These are phyloP conservation scores for Fusarium haematococcum DNA, from an alignment of 2,329 filamentous ascomycete species.

Conservation along the genomic window DNA sequence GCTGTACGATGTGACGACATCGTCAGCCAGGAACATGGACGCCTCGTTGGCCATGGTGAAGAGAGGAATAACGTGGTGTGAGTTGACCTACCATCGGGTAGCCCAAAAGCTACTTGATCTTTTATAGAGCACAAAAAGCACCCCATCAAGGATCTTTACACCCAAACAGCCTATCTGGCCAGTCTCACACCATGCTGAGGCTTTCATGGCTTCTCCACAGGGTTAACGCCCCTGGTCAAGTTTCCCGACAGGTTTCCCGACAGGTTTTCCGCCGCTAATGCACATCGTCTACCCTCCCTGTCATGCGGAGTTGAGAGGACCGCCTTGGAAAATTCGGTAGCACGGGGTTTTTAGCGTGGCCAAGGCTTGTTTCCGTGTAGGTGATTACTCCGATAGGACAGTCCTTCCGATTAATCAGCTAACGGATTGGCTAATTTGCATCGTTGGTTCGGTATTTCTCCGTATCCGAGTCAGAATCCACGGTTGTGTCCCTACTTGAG, in stretches of 20 bases:
- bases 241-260: not conserved
- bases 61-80: not conserved
- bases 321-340: not conserved
- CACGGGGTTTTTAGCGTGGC: not conserved
- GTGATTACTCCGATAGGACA: not conserved
- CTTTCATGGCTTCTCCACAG: not conserved
- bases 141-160: not conserved
- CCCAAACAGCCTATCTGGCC: not conserved
- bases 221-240: not conserved
- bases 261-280: not conserved
- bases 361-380: not conserved
- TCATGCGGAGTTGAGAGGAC: not conserved
- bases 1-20: not conserved
- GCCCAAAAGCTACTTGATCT: not conserved
- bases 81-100: not conserved
- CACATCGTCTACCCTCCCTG: not conserved
- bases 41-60: constrained; percentile 7
- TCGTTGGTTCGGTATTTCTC: not conserved
- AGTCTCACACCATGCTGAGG: not conserved
- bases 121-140: not conserved
- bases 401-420: not conserved
- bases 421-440: not conserved
- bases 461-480: not conserved
- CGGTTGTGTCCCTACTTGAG: not conserved
- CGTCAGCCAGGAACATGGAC: constrained; percentile 5